Percentiles rank a stretch among this genome's conserved stretches.
phyloP scores from a whole-genome alignment of 129 eudicot species.

The Sambucus nigra region DNA sequence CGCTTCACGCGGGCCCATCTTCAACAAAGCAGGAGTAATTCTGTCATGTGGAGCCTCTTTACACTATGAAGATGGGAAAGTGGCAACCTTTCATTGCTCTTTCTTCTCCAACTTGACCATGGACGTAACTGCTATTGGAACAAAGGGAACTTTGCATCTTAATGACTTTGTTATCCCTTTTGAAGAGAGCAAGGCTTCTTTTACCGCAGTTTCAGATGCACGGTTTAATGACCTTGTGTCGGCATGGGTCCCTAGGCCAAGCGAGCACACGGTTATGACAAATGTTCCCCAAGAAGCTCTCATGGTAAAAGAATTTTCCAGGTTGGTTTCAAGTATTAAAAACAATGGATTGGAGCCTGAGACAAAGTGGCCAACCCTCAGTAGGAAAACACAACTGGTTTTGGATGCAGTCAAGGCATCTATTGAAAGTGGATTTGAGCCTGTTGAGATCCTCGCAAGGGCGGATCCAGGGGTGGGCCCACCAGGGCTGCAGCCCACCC shows the following conservation, averaged over 20 bases:
- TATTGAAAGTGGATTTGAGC: slow-evolving; percentile 33
- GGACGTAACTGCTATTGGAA: slow-evolving; percentile 40
- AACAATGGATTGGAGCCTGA: slow-evolving; percentile 33
- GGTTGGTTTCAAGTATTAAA: slow-evolving; percentile 41
- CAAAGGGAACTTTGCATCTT: slow-evolving; percentile 47
- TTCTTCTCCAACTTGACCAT: slow-evolving; percentile 47
- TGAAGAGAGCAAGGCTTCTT: slow-evolving; percentile 44
- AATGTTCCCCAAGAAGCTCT: slow-evolving; percentile 68
- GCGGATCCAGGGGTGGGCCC: too few species aligned
- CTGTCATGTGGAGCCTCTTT: slow-evolving; percentile 52
- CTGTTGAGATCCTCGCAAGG: slow-evolving; percentile 54
- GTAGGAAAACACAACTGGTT: slow-evolving; percentile 58
- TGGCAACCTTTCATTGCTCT: slow-evolving; percentile 61
- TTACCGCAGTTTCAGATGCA: slow-evolving; percentile 20
- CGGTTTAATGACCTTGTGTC: slow-evolving; percentile 29
- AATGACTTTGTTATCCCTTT: slow-evolving; percentile 52
- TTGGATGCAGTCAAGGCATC: slow-evolving; percentile 71
- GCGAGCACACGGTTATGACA: slow-evolving; percentile 32
- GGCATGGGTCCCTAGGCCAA: slow-evolving; percentile 43
- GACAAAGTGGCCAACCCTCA: slow-evolving; percentile 45
- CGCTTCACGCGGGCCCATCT: slow-evolving; percentile 36
- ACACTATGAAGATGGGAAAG: slow-evolving; percentile 52
- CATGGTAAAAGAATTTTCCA: slow-evolving; percentile 44
- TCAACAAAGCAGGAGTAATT: slow-evolving; percentile 48
- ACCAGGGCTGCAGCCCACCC: too few species aligned